These are phyloP conservation scores for Podila epigama DNA, from an alignment of 192 early-diverging fungal species.

Conservation along the genomic window DNA sequence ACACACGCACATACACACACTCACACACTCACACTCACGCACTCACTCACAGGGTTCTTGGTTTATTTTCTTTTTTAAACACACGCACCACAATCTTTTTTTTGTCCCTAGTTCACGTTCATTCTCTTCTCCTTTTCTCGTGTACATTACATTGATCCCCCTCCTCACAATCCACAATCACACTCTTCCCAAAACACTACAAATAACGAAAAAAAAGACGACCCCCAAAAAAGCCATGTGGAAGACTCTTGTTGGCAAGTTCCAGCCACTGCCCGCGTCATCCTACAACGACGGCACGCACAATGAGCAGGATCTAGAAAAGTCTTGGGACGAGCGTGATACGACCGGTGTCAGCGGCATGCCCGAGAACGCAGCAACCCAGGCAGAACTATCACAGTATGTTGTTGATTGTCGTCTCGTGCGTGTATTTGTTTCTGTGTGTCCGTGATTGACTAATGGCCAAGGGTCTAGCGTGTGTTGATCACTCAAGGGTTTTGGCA, in stretches of 20 bases:
- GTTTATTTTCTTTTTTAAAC: background rate
- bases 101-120: background rate
- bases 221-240: conserved; percentile 14
- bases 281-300: conserved; percentile 31
- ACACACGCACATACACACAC: too few relatives aligned
- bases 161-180: background rate
- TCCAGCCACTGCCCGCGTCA: conserved; percentile 45
- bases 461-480: too few relatives aligned
- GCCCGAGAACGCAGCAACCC: conserved; percentile 38
- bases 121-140: background rate
- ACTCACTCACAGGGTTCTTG: background rate
- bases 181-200: background rate
- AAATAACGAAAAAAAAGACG: conserved; percentile 1
- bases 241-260: conserved; percentile 49
- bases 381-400: conserved; percentile 35
- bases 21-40: background rate
- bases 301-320: conserved; percentile 39
- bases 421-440: too few relatives aligned
- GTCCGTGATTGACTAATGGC: too few relatives aligned
- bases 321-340: conserved; percentile 44
- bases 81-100: background rate
- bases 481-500: too few relatives aligned
- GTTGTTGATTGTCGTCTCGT: too few relatives aligned
- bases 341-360: conserved; percentile 28
- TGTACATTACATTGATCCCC: background rate